Evolutionary conservation across 192 early-diverging fungal genomes (phyloP).

Genomic region (Coemansia sp.): DNA sequence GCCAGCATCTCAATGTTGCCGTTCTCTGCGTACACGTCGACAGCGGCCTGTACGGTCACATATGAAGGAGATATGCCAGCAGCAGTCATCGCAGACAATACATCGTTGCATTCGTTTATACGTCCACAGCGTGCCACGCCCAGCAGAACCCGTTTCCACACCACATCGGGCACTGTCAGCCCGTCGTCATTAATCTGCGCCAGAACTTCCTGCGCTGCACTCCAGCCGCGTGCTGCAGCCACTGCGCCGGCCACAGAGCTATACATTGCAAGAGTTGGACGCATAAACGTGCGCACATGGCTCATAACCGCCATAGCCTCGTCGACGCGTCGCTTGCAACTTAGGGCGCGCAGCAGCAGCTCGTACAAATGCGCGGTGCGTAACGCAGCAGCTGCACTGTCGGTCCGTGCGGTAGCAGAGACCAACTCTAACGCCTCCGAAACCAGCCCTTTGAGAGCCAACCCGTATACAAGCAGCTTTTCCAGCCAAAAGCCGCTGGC

Average conservation of each 20-base stretch:
- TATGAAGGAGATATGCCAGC: conserved; percentile 12
- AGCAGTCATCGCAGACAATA: conserved; percentile 20
- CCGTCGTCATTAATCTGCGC: conserved; percentile 30
- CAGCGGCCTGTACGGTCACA: conserved; percentile 19
- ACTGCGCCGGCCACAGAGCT: conserved; percentile 29
- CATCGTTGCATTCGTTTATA: conserved; percentile 23
- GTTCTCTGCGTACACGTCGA: conserved; percentile 30
- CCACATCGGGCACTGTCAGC: conserved; percentile 5
- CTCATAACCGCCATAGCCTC: conserved; percentile 19
- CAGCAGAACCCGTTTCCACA: conserved; percentile 39
- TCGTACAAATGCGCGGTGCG: conserved; percentile 39
- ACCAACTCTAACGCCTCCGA: conserved; percentile 34
- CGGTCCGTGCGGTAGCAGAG: conserved; percentile 14
- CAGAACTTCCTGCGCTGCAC: conserved; percentile 16
- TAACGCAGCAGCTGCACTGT: conserved; percentile 4
- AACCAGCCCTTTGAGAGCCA: conserved; percentile 30
- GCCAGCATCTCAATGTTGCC: conserved; percentile 30
- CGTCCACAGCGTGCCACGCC: conserved; percentile 26
- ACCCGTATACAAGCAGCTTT: conserved; percentile 42
- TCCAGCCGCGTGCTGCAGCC: conserved; percentile 17
- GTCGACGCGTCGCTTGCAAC: conserved; percentile 14
- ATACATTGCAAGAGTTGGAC: conserved; percentile 36
- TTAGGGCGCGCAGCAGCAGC: conserved; percentile 34
- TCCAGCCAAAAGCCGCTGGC: conserved; percentile 36
- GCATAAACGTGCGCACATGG: conserved; percentile 31